Evolutionary conservation across 495 filamentous ascomycete species (phyloP).

Genomic region (Penicillium silybi): DNA sequence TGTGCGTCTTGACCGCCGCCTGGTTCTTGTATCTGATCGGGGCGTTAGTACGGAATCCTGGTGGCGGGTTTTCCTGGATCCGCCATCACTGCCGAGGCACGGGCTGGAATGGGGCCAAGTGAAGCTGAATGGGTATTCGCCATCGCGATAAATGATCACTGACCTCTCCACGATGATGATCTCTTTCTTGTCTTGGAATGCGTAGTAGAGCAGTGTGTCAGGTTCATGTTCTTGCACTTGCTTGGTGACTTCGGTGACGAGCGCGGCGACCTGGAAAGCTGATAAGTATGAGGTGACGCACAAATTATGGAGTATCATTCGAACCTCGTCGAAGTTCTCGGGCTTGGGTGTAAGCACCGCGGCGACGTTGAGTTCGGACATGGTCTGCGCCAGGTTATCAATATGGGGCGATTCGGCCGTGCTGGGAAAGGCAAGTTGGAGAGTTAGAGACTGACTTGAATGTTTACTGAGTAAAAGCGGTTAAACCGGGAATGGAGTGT

Average conservation of each 20-base stretch:
- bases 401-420: neutral
- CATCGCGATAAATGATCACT: neutral
- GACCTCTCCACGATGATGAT: conserved; percentile 35
- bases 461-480: neutral
- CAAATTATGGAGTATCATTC: neutral
- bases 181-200: conserved; percentile 25
- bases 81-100: conserved; percentile 14
- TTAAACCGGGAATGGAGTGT: neutral
- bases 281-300: neutral
- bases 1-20: conserved; percentile 24
- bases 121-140: neutral
- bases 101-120: neutral
- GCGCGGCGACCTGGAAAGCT: conserved; percentile 17
- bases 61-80: neutral
- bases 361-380: conserved; percentile 30
- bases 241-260: conserved; percentile 22
- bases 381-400: conserved; percentile 2
- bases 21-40: conserved; percentile 28
- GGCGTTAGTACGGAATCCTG: neutral
- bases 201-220: conserved; percentile 32
- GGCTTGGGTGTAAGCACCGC: conserved; percentile 30
- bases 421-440: neutral
- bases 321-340: conserved; percentile 31
- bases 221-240: conserved; percentile 32
- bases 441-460: neutral